Base-by-base conservation (phyloP, 2,329 filamentous ascomycete genomes). In the Macroventuria anomochaeta region DNA sequence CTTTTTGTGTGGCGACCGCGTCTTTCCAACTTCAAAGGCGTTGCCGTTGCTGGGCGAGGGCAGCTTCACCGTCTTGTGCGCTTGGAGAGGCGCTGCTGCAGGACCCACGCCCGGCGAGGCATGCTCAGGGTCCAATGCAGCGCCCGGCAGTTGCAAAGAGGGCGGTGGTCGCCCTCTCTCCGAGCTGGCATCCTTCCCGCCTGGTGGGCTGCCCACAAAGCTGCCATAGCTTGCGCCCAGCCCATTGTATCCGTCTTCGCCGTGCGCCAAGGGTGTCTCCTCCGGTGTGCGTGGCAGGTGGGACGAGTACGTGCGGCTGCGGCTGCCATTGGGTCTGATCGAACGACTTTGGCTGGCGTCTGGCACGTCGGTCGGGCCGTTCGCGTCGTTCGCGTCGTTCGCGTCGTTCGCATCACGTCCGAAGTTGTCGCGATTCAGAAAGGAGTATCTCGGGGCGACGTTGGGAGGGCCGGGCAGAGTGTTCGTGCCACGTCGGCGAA, bases 101-200 rank as follows among this genome's bases (percentile, higher is more conserved):
- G 62, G 60, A 5, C 55, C 59, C 2, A 57, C 49, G 12, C 50
- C 55, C 1, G 64, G 61, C 5, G 65, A 67, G 4, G 50, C 23
- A 31, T 57, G 40, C 6, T 74, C 70, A 7, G 79, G 77, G 51
- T 81, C 80, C 40, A 87, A 63, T 2, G 86, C 86, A 23, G 87
- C 85, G 51, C 81, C 85, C 3, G 87, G 87, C 13, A 89, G 78
- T 62, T 84, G 79, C 17, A 89, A 77, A 0, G 79, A 80, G 13
- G 81, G 80, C 25, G 81, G 77, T 12, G 51, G 44, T 0, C 39
- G 44, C 32, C 51, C 51, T 25, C 39, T 32, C 23, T 48, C 51
- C 11, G 51, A 39, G 33, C 32, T 10, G 18, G 70, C 62, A 6
- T 23, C 41, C 25, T 33, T 53, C 2, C 42, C 46, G 17, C 51